phyloP scores from a whole-genome alignment of 495 filamentous ascomycete species.

The Neurospora africana region DNA sequence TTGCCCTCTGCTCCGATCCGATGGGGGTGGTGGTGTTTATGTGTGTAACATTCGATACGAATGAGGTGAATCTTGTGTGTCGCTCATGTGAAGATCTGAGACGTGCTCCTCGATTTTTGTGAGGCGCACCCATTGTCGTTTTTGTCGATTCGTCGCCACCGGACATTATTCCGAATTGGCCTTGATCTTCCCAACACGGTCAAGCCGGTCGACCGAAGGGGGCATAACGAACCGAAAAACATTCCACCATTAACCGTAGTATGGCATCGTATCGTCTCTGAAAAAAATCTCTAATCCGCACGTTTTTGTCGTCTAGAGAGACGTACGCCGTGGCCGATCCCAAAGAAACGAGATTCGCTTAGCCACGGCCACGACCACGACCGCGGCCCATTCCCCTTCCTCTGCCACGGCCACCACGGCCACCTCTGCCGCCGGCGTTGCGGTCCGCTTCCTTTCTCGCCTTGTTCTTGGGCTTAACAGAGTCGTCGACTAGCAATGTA shows the following conservation, averaged over 20 bases:
- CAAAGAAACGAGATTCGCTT: background rate
- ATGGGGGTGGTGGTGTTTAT: background rate
- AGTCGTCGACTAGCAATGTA: slow-evolving; percentile 88
- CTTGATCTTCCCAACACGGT: background rate
- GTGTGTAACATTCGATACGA: background rate
- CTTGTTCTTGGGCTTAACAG: slow-evolving; percentile 98
- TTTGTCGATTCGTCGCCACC: background rate
- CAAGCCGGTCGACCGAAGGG: background rate
- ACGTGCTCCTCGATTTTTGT: background rate
- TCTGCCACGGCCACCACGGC: slow-evolving; percentile 50
- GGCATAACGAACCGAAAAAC: background rate
- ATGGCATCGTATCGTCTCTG: background rate
- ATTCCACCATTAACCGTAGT: background rate
- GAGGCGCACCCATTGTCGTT: background rate
- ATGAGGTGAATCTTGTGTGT: background rate
- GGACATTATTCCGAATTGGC: background rate
- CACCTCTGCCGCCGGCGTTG: slow-evolving; percentile 51
- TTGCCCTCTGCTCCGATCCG: background rate
- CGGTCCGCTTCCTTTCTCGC: slow-evolving; percentile 80
- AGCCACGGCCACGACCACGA: slow-evolving; percentile 14
- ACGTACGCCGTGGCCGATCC: background rate
- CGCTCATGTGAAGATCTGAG: background rate
- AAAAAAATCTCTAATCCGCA: background rate
- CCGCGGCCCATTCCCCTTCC: slow-evolving; percentile 28
- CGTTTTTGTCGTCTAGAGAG: background rate